Evolutionary conservation across 1,284 basidiomycete genomes (phyloP).

Genomic region (Trametes polyzona): DNA sequence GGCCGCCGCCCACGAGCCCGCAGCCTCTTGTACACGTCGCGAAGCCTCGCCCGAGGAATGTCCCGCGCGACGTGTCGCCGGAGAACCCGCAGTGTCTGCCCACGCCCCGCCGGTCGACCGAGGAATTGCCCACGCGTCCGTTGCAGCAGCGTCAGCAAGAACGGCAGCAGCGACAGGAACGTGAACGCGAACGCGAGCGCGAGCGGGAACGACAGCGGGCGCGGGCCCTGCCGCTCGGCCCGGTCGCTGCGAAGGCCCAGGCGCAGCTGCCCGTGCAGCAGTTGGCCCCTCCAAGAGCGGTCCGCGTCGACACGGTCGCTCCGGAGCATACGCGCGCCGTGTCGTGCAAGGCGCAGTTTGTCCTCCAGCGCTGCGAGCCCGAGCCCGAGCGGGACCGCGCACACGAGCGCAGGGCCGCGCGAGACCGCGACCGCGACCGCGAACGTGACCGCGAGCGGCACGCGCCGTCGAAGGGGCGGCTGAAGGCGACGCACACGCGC

Average conservation of each 20-base stretch:
- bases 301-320: background rate
- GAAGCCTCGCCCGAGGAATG: slow-evolving; percentile 13
- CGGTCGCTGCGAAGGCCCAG: background rate
- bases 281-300: background rate
- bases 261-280: slow-evolving; percentile 5
- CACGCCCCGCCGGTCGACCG: slow-evolving; percentile 3
- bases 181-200: no score
- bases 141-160: background rate
- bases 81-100: slow-evolving; percentile 11
- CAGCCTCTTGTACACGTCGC: background rate
- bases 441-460: background rate
- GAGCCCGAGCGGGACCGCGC: background rate
- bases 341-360: slow-evolving; percentile 11
- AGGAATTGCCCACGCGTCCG: background rate
- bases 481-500: slow-evolving; percentile 3
- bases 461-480: background rate
- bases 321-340: background rate
- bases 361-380: slow-evolving; percentile 4
- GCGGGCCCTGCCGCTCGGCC: background rate
- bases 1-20: no score
- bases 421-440: background rate
- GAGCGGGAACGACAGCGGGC: no score
- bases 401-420: background rate
- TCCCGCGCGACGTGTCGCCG: slow-evolving; percentile 19
- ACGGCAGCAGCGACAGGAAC: background rate